Base-by-base conservation (phyloP, 768 basidiomycete species). In the Plicaturopsis crispa region DNA sequence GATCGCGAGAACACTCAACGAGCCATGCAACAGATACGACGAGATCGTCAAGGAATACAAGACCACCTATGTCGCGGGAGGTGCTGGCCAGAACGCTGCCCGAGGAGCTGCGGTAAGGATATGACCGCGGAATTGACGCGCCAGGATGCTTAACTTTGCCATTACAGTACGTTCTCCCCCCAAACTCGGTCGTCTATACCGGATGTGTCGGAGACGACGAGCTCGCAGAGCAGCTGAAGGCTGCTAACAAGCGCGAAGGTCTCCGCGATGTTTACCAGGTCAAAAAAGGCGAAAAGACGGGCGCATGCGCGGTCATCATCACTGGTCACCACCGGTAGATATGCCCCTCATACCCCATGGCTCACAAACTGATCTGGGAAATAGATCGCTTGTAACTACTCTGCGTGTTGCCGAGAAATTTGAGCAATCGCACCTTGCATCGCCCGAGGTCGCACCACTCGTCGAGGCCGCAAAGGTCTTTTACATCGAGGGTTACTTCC, bases 401-500 rank as follows among this genome's bases (percentile, higher is more conserved):
- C 71, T 99, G 37, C 83, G 83, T 18, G 80, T 79, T 12, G 94
- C 96, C 3, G 94, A 98, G 63, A 83, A 79, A 55, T 98, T 96
- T 61, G 78, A 84, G 10, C 70, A 74, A 42, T 68, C 80, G 4
- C 90, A 97, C 62, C 72, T 99, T 31, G 69, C 74, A 6, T 82
- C 87, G 6, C 71, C 84, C 11, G 61, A 68, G 37, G 79, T 98
- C 46, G 80, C 85, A 19, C 72, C 80, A 22, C 66, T 91, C 48
- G 69, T 98, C 52, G 72, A 86, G 4, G 72, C 66, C 33, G 94
- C 93, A 42, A 81, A 85, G 55, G 74, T 75, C 57, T 96, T 75
- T 71, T 99, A 99, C 67, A 78, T 97, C 44, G 94, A 91, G 53
- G 94, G 94, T 6, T 99, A 84, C 70, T 97, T 99, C 80, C 73